Evolutionary conservation across 768 basidiomycete species (phyloP), one percentile per base, ranked within the genome.

Genomic region (Serendipita vermifera): DNA sequence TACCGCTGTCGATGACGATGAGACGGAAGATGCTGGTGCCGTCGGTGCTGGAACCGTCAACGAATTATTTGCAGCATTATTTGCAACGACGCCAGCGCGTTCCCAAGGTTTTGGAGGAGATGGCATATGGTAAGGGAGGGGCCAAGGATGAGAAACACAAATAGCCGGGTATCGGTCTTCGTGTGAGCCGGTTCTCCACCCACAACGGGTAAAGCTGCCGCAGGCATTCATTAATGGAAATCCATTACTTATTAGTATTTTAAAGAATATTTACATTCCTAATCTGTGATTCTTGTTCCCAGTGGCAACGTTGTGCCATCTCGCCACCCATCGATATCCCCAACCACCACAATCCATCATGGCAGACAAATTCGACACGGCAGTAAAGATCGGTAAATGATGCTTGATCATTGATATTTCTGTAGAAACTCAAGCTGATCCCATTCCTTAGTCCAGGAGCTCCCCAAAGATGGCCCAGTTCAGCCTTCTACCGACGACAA

Each of bases 81-180:
- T 51, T 27, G 72, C 69, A 35, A 68, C 63, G 41, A 71, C 69
- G 5, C 77, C 76, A 38, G 70, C 71, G 55, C 81, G 77, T 68
- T 92, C 89, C 89, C 88, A 92, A 61, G 88, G 89, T 67, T 90
- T 91, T 66, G 87, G 88, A 46, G 88, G 88, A 20, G 87, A 87
- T 33, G 77, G 80, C 87, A 89, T 88, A 38, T n/a, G n/a, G n/a
- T n/a, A n/a, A n/a, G n/a, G n/a, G 9, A 43, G 41, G 27, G 29
- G 46, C 46, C 46, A 22, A 29, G 39, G 39, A 17, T 17, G 15
- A n/a, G 39, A 20, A n/a, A 41, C 11, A 26, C 6, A 41, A n/a
- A 41, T 17, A 41, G 26, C 26, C 39, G 26, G 39, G 5, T 41
- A 26, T n/a, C n/a, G n/a, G n/a, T n/a, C n/a, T n/a, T n/a, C n/a